Conservation (phyloP, 306 rosid species). For the Alnus rubra region DNA sequence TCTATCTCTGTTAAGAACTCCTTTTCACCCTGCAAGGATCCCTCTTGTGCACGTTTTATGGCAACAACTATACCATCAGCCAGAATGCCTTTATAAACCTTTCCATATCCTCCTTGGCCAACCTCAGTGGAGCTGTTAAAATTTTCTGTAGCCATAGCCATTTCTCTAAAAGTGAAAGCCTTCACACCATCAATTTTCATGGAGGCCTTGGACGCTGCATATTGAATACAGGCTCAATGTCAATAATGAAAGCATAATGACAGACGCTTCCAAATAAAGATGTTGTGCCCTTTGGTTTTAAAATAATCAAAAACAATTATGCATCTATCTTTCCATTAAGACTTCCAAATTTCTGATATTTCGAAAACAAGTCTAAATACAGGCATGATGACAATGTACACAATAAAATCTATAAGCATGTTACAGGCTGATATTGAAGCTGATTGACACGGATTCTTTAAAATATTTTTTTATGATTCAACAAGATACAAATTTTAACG, state of each 20-base stretch:
- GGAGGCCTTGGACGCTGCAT: conserved; percentile 56
- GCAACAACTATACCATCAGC: conserved; percentile 64
- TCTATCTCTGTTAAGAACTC: conserved; percentile 90
- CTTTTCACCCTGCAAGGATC: conserved; percentile 78
- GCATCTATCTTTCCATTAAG: no score
- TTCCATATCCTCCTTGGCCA: conserved; percentile 90
- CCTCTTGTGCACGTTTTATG: conserved; percentile 85
- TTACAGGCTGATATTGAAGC: no score
- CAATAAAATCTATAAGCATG: no score
- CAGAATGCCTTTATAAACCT: conserved; percentile 72
- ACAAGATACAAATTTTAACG: no score
- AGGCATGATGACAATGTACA: no score
- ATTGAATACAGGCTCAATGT: conserved; percentile 26
- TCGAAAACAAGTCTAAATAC: no score
- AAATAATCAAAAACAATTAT: not conserved
- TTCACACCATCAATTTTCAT: conserved; percentile 70
- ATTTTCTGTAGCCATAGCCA: conserved; percentile 63
- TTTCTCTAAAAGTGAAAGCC: conserved; percentile 57
- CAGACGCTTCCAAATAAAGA: not conserved
- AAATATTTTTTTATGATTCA: no score
- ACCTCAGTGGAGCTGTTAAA: conserved; percentile 59
- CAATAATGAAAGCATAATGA: conserved; percentile 9
- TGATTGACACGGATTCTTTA: no score
- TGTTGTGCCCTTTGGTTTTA: not conserved
- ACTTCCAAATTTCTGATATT: no score